Percentiles rank a stretch among this genome's conserved stretches.
These are phyloP conservation scores for Boletus smithii DNA, from an alignment of 1,284 basidiomycete species.

Conservation along the genomic window DNA sequence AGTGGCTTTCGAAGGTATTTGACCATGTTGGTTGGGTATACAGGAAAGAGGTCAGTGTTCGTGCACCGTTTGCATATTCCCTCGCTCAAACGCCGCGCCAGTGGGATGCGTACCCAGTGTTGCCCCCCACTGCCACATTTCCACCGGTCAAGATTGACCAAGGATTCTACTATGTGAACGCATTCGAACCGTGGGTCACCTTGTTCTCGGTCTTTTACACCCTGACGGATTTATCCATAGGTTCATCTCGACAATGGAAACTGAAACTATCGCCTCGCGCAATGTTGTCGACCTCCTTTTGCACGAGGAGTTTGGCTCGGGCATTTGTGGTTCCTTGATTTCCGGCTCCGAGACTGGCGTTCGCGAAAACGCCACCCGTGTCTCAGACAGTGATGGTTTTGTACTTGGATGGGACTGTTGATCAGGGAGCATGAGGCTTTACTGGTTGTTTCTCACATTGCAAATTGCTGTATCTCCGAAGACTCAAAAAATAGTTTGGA, in stretches of 20 bases:
- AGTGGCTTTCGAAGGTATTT: constrained; percentile 68
- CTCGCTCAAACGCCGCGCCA: constrained; percentile 28
- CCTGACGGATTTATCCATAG: constrained; percentile 34
- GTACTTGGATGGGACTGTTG: constrained; percentile 70
- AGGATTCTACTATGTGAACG: constrained; percentile 86
- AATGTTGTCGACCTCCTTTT: constrained; percentile 81
- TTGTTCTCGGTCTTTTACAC: constrained; percentile 6
- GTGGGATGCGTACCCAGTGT: constrained; percentile 77
- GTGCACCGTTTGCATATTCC: not conserved
- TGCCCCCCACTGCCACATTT: constrained; percentile 66
- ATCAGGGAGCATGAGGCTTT: not conserved
- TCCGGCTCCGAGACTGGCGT: constrained; percentile 14
- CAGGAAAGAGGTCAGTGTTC: constrained; percentile 64
- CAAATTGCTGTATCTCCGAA: not conserved
- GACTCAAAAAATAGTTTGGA: not conserved
- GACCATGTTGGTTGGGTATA: constrained; percentile 78
- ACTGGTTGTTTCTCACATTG: not conserved
- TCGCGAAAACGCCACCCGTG: constrained; percentile 15
- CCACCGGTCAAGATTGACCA: constrained; percentile 73
- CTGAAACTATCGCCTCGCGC: constrained; percentile 79
- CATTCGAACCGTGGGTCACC: constrained; percentile 74
- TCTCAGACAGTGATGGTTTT: constrained; percentile 39
- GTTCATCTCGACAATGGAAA: constrained; percentile 88
- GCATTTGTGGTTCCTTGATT: constrained; percentile 51
- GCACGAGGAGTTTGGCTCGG: constrained; percentile 59